Evolutionary conservation across 768 basidiomycete genomes (phyloP).

Genomic region (Trametes cingulata): DNA sequence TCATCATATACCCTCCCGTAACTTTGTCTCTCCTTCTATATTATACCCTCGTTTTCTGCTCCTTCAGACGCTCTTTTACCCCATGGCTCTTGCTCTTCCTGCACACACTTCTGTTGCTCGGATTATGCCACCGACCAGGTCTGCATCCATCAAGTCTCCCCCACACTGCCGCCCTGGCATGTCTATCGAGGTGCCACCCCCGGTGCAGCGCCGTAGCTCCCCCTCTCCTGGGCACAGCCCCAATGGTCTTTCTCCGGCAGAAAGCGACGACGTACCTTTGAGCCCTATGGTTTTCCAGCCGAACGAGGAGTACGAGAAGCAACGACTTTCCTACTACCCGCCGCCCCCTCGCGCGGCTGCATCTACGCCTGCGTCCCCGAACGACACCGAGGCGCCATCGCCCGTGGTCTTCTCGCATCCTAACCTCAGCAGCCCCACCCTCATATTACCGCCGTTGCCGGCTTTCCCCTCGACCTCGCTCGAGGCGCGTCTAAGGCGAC

Average conservation of each 20-base stretch:
- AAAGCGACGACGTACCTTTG: conserved; percentile 18
- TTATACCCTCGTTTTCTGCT: conserved; percentile 6
- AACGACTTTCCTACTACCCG: conserved; percentile 4
- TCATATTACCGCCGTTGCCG: not conserved
- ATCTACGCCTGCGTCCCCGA: conserved; percentile 6
- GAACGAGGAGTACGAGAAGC: conserved; percentile 18
- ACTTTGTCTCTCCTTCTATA: conserved; percentile 7
- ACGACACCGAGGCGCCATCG: not conserved
- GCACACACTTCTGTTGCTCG: not conserved
- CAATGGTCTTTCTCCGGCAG: conserved; percentile 16
- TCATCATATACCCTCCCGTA: conserved; percentile 17
- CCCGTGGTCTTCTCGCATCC: conserved; percentile 18
- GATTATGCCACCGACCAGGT: conserved; percentile 5
- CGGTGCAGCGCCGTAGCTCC: not conserved
- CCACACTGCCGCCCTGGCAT: conserved; percentile 5
- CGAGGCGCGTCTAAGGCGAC: conserved; percentile 8
- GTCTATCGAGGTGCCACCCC: not conserved
- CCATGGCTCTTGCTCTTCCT: conserved; percentile 16
- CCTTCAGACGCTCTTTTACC: conserved; percentile 8
- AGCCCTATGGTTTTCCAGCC: conserved; percentile 15
- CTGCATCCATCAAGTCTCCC: not conserved
- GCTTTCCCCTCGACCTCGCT: conserved; percentile 2
- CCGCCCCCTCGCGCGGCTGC: conserved; percentile 1
- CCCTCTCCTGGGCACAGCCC: not conserved
- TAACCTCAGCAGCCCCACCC: conserved; percentile 16